phyloP scores from a whole-genome alignment of 2,329 filamentous ascomycete species.

The Rhytidhysteron rufulum region DNA sequence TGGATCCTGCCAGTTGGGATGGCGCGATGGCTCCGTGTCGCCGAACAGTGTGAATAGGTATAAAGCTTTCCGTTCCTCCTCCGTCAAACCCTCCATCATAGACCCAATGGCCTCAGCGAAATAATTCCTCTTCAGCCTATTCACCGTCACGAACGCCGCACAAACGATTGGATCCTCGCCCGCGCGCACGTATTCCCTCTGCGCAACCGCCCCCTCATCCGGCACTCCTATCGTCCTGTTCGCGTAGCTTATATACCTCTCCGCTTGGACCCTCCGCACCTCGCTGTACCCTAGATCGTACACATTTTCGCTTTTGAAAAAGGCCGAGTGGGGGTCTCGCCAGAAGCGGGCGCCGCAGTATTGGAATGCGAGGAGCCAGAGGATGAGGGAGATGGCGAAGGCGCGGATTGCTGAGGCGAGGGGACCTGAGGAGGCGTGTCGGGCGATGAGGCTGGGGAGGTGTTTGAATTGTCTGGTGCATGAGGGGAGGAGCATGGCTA shows the following conservation, averaged over 20 bases:
- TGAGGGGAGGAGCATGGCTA: background rate
- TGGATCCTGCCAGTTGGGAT: constrained; percentile 9
- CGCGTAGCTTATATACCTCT: background rate
- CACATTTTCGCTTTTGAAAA: constrained; percentile 23
- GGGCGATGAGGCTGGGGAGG: background rate
- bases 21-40: constrained; percentile 11
- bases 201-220: too few relatives aligned
- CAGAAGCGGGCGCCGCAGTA: constrained; percentile 7
- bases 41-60: constrained; percentile 14
- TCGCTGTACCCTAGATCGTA: constrained; percentile 21
- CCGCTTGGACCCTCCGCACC: constrained; percentile 4
- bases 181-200: background rate
- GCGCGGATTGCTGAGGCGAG: background rate
- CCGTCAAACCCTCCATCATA: constrained; percentile 16
- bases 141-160: constrained; percentile 8
- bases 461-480: background rate
- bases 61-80: constrained; percentile 14
- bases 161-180: constrained; percentile 9
- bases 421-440: background rate
- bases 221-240: background rate
- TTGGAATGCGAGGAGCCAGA: constrained; percentile 3
- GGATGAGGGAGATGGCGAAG: background rate
- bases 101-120: constrained; percentile 8
- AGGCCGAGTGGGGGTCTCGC: constrained; percentile 12
- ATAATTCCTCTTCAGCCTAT: constrained; percentile 6